Conservation (phyloP, 176 grass and related monocot species). For the Oryza glaberrima region DNA sequence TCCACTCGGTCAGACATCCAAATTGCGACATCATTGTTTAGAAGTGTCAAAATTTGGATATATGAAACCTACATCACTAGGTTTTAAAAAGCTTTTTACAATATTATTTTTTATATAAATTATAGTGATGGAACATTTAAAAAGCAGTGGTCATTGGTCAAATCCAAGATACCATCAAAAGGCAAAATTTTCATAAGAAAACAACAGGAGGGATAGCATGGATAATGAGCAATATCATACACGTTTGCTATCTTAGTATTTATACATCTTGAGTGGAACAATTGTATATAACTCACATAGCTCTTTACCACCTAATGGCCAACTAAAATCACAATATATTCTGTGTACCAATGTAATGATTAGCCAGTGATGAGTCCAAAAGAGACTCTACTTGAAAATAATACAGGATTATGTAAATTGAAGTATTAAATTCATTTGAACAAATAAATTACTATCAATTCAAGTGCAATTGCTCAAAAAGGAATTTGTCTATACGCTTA, state of each 20-base stretch:
- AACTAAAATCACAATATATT: not conserved
- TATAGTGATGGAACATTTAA: not conserved
- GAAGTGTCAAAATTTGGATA: not conserved
- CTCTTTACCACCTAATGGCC: not conserved
- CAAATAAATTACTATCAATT: conserved; percentile 2
- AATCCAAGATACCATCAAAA: not conserved
- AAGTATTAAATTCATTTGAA: not conserved
- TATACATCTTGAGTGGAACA: no score
- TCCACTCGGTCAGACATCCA: not conserved
- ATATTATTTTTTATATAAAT: no score
- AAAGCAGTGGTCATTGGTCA: not conserved
- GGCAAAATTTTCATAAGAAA: not conserved
- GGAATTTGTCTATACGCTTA: conserved; percentile 27
- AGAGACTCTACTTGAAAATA: conserved; percentile 8
- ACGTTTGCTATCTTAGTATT: no score
- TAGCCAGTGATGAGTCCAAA: not conserved
- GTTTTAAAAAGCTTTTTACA: no score
- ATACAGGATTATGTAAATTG: not conserved
- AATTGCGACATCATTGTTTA: no score
- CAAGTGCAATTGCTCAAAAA: conserved; percentile 17
- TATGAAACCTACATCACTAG: no score
- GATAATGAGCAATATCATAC: no score
- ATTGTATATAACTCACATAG: not conserved
- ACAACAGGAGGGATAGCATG: not conserved
- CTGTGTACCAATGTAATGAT: not conserved